Percentiles rank a stretch among this genome's conserved stretches.
phyloP scores from a whole-genome alignment of 495 filamentous ascomycete genomes.

The Hypoxylon trugodes region DNA sequence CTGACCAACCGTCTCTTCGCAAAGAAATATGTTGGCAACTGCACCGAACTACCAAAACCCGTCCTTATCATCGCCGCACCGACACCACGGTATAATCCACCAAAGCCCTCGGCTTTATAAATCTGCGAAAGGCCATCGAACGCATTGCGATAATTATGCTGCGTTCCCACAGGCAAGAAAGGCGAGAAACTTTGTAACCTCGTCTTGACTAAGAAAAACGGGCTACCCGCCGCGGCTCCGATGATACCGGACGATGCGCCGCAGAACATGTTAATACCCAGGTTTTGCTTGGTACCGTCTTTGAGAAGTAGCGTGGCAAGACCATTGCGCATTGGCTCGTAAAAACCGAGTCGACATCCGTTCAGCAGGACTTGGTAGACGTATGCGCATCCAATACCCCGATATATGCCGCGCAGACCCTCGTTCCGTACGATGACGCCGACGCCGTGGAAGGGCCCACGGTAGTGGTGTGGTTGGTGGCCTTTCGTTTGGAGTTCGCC shows the following conservation, averaged over 20 bases:
- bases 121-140: conserved; percentile 84
- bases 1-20: conserved; percentile 84
- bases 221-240: conserved; percentile 88
- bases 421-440: conserved; percentile 92
- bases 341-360: conserved; percentile 95
- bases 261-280: conserved; percentile 90
- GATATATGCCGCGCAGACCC: conserved; percentile 83
- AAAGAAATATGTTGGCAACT: conserved; percentile 98
- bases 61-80: conserved; percentile 96
- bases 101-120: conserved; percentile 75
- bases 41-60: conserved; percentile 92
- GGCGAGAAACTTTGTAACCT: conserved; percentile 93
- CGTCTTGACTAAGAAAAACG: conserved; percentile 99
- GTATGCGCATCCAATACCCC: conserved; percentile 92
- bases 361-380: conserved; percentile 97
- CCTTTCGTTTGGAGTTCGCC: conserved; percentile 91
- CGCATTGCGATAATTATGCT: conserved; percentile 90
- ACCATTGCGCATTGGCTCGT: conserved; percentile 85
- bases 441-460: conserved; percentile 91
- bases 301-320: conserved; percentile 71
- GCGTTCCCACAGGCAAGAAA: conserved; percentile 93
- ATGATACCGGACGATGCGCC: conserved; percentile 89
- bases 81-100: conserved; percentile 87
- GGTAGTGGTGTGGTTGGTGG: conserved; percentile 85
- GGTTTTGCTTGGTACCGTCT: conserved; percentile 76